Percentiles rank a stretch among this genome's conserved stretches.
phyloP scores from a whole-genome alignment of 257 asterid genomes.

The Leonotis leonurus region DNA sequence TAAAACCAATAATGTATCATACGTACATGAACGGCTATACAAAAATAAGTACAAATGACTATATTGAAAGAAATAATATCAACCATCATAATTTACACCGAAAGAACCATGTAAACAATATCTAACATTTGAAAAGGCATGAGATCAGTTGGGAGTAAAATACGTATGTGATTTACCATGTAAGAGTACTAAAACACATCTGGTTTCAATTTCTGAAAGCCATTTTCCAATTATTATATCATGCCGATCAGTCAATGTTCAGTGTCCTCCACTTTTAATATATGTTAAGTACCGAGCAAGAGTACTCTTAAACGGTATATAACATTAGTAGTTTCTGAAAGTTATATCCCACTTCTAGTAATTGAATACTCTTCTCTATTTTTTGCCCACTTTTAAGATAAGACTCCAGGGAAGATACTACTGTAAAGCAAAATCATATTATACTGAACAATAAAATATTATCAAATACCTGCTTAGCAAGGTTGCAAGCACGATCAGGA shows the following conservation, averaged over 20 bases:
- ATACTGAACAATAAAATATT: background rate
- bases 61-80: background rate
- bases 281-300: too few relatives aligned
- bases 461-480: constrained; percentile 50
- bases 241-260: background rate
- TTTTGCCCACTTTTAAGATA: too few relatives aligned
- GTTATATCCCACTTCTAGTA: too few relatives aligned
- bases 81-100: background rate
- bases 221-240: background rate
- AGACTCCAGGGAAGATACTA: too few relatives aligned
- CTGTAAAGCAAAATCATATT: background rate
- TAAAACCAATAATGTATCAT: background rate
- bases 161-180: too few relatives aligned
- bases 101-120: background rate
- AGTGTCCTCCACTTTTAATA: background rate
- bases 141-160: too few relatives aligned
- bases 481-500: constrained; percentile 69
- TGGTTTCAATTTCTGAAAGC: background rate
- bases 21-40: background rate
- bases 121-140: too few relatives aligned
- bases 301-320: too few relatives aligned
- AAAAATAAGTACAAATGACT: background rate
- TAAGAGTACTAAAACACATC: background rate
- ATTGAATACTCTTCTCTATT: too few relatives aligned
- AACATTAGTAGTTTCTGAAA: too few relatives aligned